phyloP scores from a whole-genome alignment of 257 asterid species.

The Osmanthus fragrans region DNA sequence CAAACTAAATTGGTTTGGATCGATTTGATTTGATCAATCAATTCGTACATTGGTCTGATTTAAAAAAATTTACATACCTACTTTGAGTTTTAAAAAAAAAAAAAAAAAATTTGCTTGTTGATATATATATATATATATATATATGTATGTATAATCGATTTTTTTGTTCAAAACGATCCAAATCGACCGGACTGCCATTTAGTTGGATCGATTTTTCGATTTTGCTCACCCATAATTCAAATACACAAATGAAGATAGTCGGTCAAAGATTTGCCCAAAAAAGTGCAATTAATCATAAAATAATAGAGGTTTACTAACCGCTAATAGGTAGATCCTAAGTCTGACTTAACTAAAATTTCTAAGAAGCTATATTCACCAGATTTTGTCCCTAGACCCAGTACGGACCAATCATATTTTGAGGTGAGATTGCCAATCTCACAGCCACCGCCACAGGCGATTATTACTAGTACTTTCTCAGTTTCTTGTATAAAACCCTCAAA shows the following conservation, averaged over 20 bases:
- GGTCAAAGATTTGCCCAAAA: background rate
- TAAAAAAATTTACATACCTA: too few relatives aligned
- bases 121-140: too few relatives aligned
- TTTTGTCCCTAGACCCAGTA: background rate
- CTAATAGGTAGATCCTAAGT: background rate
- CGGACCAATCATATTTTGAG: background rate
- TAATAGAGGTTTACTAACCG: background rate
- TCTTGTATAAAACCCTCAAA: conserved; percentile 17
- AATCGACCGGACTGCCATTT: too few relatives aligned
- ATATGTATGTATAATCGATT: too few relatives aligned
- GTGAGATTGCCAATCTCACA: background rate
- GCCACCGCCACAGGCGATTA: background rate
- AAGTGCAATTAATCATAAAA: background rate
- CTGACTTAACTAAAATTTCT: background rate
- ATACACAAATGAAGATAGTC: background rate
- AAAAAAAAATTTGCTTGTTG: too few relatives aligned
- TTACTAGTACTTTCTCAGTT: background rate
- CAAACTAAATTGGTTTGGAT: too few relatives aligned
- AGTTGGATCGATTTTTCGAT: too few relatives aligned
- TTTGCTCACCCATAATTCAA: too few relatives aligned
- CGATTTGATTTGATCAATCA: too few relatives aligned
- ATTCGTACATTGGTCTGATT: too few relatives aligned
- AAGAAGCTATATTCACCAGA: background rate
- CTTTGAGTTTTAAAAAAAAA: too few relatives aligned
- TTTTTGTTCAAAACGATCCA: too few relatives aligned